phyloP scores from a whole-genome alignment of 768 basidiomycete genomes.

The Rubroboletus pulcherrimus region DNA sequence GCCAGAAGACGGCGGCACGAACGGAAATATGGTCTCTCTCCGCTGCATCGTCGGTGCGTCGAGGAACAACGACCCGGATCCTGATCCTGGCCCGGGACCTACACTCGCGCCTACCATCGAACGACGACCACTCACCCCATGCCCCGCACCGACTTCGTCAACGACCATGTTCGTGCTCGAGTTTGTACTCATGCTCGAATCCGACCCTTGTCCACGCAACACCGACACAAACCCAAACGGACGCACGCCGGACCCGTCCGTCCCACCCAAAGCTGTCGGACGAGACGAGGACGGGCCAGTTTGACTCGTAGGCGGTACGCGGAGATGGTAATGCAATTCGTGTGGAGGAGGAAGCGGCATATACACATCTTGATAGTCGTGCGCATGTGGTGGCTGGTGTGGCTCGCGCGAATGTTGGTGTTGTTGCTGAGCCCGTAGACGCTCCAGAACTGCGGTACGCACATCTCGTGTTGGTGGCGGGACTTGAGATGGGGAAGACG shows the following conservation, averaged over 20 bases:
- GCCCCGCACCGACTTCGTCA: slow-evolving; percentile 7
- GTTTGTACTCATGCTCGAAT: slow-evolving; percentile 14
- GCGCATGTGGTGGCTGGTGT: neutral
- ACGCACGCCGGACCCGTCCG: slow-evolving; percentile 12
- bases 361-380: slow-evolving; percentile 5
- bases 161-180: slow-evolving; percentile 10
- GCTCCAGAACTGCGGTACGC: slow-evolving; percentile 9
- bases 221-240: slow-evolving; percentile 13
- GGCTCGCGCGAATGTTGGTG: slow-evolving; percentile 5
- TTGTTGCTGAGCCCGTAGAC: slow-evolving; percentile 15
- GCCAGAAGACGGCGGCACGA: slow-evolving; percentile 6
- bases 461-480: slow-evolving; percentile 2
- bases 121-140: slow-evolving; percentile 3
- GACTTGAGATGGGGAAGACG: neutral
- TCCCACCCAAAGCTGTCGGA: neutral
- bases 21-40: slow-evolving; percentile 12
- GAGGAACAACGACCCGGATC: slow-evolving; percentile 12
- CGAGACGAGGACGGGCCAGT: slow-evolving; percentile 4
- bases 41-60: slow-evolving; percentile 6
- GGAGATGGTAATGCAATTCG: slow-evolving; percentile 4
- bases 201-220: slow-evolving; percentile 16
- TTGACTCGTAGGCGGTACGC: slow-evolving; percentile 8
- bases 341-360: slow-evolving; percentile 1
- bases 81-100: neutral
- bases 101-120: neutral